Percentiles rank a stretch among this genome's conserved stretches.
Evolutionary conservation across 805 yeast genomes (phyloP).

Genomic region (Starmerella stellata): DNA sequence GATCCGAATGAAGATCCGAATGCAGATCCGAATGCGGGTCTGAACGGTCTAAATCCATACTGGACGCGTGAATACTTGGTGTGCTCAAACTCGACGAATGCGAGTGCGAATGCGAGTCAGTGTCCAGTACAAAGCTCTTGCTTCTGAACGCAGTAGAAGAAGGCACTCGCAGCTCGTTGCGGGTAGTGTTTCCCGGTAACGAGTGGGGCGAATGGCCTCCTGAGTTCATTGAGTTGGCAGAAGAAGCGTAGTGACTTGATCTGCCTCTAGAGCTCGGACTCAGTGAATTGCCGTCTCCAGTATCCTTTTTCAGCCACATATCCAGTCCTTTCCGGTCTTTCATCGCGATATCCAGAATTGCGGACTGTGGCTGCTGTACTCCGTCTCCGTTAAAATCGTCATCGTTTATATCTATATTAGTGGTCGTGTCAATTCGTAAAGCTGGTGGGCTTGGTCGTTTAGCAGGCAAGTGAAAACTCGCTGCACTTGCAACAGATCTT

Average conservation of each 20-base stretch:
- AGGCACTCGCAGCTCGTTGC: neutral
- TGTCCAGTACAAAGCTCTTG: neutral
- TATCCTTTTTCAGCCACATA: slow-evolving; percentile 7
- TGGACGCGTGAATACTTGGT: too few species aligned
- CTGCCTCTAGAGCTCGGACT: neutral
- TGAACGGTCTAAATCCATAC: neutral
- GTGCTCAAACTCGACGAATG: too few species aligned
- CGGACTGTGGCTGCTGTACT: slow-evolving; percentile 9
- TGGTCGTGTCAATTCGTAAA: slow-evolving; percentile 11
- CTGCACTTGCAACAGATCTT: neutral
- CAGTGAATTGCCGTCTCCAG: neutral
- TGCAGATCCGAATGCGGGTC: neutral
- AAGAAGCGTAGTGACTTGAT: neutral
- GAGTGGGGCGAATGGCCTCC: too few species aligned
- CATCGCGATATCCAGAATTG: slow-evolving; percentile 11
- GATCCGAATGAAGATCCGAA: neutral
- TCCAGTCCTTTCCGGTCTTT: slow-evolving; percentile 1
- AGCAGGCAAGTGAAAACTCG: neutral
- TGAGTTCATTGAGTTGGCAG: neutral
- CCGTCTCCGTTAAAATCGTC: neutral
- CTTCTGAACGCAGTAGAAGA: neutral
- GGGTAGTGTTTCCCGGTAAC: neutral
- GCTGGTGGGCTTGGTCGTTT: slow-evolving; percentile 4
- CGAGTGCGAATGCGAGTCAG: too few species aligned
- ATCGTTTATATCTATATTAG: slow-evolving; percentile 2